Evolutionary conservation across 2,329 filamentous ascomycete species (phyloP).

Genomic region (Cordyceps cateniannulata): DNA sequence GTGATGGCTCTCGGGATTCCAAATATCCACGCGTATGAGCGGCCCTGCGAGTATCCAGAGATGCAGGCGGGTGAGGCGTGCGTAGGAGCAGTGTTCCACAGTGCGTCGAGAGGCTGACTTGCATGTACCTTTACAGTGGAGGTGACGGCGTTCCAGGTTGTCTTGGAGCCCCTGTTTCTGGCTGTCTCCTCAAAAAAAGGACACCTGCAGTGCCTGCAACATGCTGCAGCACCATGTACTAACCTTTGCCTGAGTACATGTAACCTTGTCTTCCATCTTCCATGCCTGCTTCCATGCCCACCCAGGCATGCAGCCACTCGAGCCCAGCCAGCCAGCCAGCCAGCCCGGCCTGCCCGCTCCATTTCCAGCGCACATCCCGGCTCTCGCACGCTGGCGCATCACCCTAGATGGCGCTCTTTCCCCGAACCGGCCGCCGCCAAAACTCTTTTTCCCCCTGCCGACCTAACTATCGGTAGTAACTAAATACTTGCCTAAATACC

Average conservation of each 20-base stretch:
- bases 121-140: background rate
- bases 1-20: no score
- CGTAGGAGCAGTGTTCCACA: background rate
- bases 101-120: background rate
- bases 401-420: slow-evolving; percentile 7
- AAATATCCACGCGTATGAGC: no score
- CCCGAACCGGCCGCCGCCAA: slow-evolving; percentile 6
- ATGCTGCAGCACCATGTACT: no score
- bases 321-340: background rate
- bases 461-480: background rate
- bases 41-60: background rate
- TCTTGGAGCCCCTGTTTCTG: no score
- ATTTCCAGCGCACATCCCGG: background rate
- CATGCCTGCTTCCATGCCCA: no score
- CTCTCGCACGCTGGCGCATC: slow-evolving; percentile 3
- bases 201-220: no score
- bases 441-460: slow-evolving; percentile 3
- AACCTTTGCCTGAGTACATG: no score
- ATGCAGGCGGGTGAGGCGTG: background rate
- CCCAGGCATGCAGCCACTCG: no score
- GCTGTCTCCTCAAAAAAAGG: no score
- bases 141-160: background rate
- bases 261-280: no score
- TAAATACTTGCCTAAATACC: background rate
- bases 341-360: background rate